phyloP scores from a whole-genome alignment of 1,284 basidiomycete species.

The Omphalotus olearius region DNA sequence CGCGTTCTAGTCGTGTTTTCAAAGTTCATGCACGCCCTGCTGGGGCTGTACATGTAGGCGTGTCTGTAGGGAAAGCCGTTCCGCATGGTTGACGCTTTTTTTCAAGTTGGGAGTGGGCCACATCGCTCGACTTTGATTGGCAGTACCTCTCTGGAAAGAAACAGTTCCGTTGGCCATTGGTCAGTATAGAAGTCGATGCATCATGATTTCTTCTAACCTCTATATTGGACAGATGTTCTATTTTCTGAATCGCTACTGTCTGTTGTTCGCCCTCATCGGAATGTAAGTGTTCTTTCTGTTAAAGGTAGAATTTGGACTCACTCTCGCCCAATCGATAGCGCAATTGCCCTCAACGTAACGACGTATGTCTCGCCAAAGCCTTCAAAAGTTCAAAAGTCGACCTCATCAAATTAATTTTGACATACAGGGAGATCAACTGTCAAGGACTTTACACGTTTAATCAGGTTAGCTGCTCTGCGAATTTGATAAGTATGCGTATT shows the following conservation, averaged over 20 bases:
- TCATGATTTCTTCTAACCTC: not conserved
- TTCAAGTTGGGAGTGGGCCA: constrained; percentile 61
- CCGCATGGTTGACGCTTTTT: constrained; percentile 9
- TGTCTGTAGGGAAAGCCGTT: not conserved
- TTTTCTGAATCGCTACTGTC: constrained; percentile 66
- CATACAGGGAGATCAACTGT: constrained; percentile 52
- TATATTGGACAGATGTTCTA: constrained; percentile 56
- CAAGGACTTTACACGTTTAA: constrained; percentile 74
- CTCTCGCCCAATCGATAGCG: constrained; percentile 28
- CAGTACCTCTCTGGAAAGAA: constrained; percentile 55
- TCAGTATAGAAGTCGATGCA: constrained; percentile 21
- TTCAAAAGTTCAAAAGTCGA: too few relatives aligned
- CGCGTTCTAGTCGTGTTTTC: constrained; percentile 46
- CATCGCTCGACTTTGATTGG: constrained; percentile 67
- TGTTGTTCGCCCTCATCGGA: constrained; percentile 66
- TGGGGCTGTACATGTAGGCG: constrained; percentile 62
- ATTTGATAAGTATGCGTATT: constrained; percentile 3
- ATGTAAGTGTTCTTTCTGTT: constrained; percentile 44
- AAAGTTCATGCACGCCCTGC: constrained; percentile 62
- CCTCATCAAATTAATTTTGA: too few relatives aligned
- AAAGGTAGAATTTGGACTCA: not conserved
- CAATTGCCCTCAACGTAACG: constrained; percentile 54
- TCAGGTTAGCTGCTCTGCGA: constrained; percentile 35
- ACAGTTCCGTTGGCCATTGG: constrained; percentile 62
- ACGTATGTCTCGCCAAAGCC: constrained; percentile 27